Conservation (phyloP, 345 rosid genomes). For the Corymbia maculata region DNA sequence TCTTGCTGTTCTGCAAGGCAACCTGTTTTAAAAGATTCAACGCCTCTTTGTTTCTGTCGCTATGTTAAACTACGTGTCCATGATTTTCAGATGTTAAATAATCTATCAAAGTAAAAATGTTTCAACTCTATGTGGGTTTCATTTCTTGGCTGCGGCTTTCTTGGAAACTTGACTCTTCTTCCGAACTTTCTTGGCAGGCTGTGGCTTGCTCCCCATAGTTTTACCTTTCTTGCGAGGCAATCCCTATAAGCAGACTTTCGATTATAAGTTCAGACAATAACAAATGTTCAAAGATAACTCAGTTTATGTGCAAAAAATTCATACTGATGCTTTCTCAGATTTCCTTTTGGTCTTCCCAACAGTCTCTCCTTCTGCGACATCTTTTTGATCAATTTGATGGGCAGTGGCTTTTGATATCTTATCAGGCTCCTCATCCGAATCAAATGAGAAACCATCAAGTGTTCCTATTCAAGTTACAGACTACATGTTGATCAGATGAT, state of each 20-base stretch:
- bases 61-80: background rate
- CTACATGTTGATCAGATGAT: background rate
- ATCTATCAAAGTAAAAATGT: background rate
- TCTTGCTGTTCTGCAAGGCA: background rate
- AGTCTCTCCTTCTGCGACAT: conserved; percentile 32
- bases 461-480: conserved; percentile 41
- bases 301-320: background rate
- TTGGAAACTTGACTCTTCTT: conserved; percentile 39
- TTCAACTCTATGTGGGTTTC: background rate
- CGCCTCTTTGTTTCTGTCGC: background rate
- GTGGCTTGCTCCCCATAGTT: conserved; percentile 44
- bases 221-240: conserved; percentile 46
- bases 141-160: conserved; percentile 33
- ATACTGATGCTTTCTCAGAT: conserved; percentile 54
- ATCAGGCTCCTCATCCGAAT: conserved; percentile 80
- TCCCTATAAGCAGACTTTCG: conserved; percentile 11
- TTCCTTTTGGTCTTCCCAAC: conserved; percentile 46
- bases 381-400: conserved; percentile 41
- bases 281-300: background rate
- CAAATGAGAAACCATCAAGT: conserved; percentile 72
- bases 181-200: conserved; percentile 43
- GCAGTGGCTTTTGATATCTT: conserved; percentile 35
- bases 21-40: background rate
- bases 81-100: background rate
- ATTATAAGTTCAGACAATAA: background rate